A percentile compares a stretch with the other conserved stretches of the same genome.
phyloP scores from a whole-genome alignment of 83 land plant genomes.

The Picea abies region DNA sequence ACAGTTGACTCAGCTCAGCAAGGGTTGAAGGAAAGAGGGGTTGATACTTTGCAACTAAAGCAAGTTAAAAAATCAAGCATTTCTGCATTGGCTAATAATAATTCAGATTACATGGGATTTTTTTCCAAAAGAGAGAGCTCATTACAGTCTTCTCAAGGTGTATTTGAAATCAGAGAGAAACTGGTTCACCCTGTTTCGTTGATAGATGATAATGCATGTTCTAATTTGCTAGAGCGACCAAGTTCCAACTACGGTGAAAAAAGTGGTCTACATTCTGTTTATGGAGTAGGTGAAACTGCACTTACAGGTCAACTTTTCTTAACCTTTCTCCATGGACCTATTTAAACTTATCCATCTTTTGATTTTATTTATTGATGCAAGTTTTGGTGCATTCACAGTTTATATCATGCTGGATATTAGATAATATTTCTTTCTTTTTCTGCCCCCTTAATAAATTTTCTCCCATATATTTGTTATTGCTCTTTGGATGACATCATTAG shows the following conservation, averaged over 20 bases:
- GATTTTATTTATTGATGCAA: constrained; percentile 1
- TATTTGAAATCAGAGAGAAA: constrained; percentile 8
- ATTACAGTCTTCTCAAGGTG: constrained; percentile 15
- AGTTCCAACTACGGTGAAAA: constrained; percentile 43
- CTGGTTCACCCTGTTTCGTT: constrained; percentile 11
- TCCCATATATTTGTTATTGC: too few species aligned
- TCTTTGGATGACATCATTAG: too few species aligned
- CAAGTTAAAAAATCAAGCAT: constrained; percentile 37
- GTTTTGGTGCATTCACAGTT: background rate
- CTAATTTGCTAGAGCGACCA: constrained; percentile 32
- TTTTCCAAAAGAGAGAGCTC: constrained; percentile 18
- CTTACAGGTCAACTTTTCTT: constrained; percentile 42
- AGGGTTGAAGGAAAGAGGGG: constrained; percentile 21
- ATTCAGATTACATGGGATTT: constrained; percentile 13
- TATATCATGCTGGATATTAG: background rate
- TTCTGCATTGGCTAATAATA: constrained; percentile 26
- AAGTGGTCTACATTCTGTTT: constrained; percentile 28
- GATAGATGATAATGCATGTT: constrained; percentile 29
- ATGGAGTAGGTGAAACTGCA: constrained; percentile 24
- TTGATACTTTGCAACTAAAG: constrained; percentile 1
- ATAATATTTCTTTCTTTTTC: too few species aligned
- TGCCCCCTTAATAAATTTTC: too few species aligned
- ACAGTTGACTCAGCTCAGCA: constrained; percentile 8
- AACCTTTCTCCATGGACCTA: background rate
- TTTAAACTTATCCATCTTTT: background rate